These are phyloP conservation scores for Globisporangium cylindrosporum DNA, from an alignment of 352 stramenopile species.

Conservation along the genomic window DNA sequence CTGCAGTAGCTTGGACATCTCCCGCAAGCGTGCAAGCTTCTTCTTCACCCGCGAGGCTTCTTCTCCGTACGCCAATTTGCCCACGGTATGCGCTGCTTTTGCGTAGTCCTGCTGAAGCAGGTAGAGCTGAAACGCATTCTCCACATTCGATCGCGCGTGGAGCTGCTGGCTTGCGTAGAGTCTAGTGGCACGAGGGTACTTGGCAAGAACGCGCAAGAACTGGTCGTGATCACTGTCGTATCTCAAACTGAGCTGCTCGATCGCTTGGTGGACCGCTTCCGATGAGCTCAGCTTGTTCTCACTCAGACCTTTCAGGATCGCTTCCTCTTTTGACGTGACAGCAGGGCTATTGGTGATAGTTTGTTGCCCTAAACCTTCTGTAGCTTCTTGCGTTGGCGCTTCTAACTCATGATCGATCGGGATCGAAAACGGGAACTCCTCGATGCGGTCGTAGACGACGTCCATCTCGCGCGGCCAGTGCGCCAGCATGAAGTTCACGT, in stretches of 20 bases:
- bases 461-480: slow-evolving; percentile 47
- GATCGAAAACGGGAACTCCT: slow-evolving; percentile 38
- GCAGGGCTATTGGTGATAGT: not conserved
- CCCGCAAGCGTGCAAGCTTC: slow-evolving; percentile 28
- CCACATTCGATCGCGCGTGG: slow-evolving; percentile 27
- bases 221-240: slow-evolving; percentile 24
- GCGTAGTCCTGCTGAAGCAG: slow-evolving; percentile 24
- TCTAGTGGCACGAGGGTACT: slow-evolving; percentile 41
- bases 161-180: slow-evolving; percentile 46
- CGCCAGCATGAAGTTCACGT: slow-evolving; percentile 43
- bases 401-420: slow-evolving; percentile 34
- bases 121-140: slow-evolving; percentile 31
- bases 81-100: slow-evolving; percentile 32
- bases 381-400: not conserved
- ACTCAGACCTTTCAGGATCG: slow-evolving; percentile 42
- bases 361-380: not conserved
- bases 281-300: slow-evolving; percentile 44
- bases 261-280: slow-evolving; percentile 40
- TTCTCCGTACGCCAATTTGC: slow-evolving; percentile 48
- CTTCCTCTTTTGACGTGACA: slow-evolving; percentile 32
- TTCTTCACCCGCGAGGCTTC: slow-evolving; percentile 37
- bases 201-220: slow-evolving; percentile 33
- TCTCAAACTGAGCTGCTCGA: slow-evolving; percentile 30
- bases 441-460: slow-evolving; percentile 33
- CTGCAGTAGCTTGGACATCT: slow-evolving; percentile 34